Percentiles rank a stretch among this genome's conserved stretches.
Evolutionary conservation across 306 rosid genomes (phyloP).

Genomic region (Dalbergia cochinchinensis): DNA sequence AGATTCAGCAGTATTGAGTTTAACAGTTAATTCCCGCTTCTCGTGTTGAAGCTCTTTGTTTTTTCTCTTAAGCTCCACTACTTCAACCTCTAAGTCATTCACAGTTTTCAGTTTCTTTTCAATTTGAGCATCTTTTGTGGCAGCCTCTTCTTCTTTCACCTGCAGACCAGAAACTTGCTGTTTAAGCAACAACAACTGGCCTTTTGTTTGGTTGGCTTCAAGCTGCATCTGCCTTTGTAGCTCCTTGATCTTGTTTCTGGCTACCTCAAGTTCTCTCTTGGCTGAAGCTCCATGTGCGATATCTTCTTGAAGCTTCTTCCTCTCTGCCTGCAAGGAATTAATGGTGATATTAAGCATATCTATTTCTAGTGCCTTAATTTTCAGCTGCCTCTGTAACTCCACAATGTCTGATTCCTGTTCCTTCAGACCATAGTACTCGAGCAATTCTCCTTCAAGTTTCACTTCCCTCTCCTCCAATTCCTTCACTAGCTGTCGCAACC

Average conservation of each 20-base stretch:
- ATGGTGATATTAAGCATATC: slow-evolving; percentile 82
- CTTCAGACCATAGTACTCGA: slow-evolving; percentile 84
- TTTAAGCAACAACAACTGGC: slow-evolving; percentile 89
- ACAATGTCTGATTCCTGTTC: slow-evolving; percentile 76
- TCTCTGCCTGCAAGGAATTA: slow-evolving; percentile 86
- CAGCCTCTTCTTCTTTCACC: slow-evolving; percentile 79
- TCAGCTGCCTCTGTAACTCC: slow-evolving; percentile 81
- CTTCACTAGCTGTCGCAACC: slow-evolving; percentile 66
- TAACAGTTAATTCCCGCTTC: slow-evolving; percentile 79
- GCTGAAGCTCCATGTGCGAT: slow-evolving; percentile 59
- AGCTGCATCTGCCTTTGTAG: slow-evolving; percentile 92
- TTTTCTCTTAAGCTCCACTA: slow-evolving; percentile 78
- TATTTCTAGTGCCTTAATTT: slow-evolving; percentile 78
- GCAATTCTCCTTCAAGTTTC: slow-evolving; percentile 91
- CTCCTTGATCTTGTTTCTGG: slow-evolving; percentile 89
- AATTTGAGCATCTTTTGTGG: slow-evolving; percentile 75
- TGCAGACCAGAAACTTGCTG: slow-evolving; percentile 85
- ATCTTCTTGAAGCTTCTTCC: slow-evolving; percentile 87
- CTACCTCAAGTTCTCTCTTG: slow-evolving; percentile 81
- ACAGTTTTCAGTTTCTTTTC: slow-evolving; percentile 81
- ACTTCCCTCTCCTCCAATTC: slow-evolving; percentile 97
- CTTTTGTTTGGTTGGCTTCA: slow-evolving; percentile 87
- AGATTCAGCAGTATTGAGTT: slow-evolving; percentile 79
- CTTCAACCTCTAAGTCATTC: slow-evolving; percentile 75
- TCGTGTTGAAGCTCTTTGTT: slow-evolving; percentile 89